Evolutionary conservation across 75 land plant species (phyloP).

Genomic region (Sequoia sempervirens): DNA sequence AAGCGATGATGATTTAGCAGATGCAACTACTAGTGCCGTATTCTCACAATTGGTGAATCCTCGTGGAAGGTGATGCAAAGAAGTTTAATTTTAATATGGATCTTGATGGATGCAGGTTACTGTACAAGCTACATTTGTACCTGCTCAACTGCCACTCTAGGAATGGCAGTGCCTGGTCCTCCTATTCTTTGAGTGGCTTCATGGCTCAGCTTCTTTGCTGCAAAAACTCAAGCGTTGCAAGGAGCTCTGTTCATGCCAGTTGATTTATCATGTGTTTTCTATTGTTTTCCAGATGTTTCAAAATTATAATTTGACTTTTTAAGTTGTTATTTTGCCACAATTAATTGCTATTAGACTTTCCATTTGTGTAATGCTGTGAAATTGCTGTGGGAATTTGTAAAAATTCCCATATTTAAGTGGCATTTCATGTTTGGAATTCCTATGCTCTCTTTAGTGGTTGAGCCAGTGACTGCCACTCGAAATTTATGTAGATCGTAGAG

Average conservation of each 20-base stretch:
- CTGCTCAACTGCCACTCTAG: not conserved
- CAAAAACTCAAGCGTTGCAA: conserved; percentile 2
- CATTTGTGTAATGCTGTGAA: not conserved
- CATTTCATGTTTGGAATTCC: conserved; percentile 3
- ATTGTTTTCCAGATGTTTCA: conserved; percentile 7
- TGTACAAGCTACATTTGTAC: not conserved
- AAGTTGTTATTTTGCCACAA: not conserved
- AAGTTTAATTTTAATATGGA: not conserved
- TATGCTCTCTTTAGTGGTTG: not conserved
- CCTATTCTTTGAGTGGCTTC: not conserved
- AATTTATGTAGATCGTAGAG: conserved; percentile 7
- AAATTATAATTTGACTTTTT: conserved; percentile 6
- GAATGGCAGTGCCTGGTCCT: conserved; percentile 2
- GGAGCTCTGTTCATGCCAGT: conserved; percentile 5
- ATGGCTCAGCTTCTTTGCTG: conserved; percentile 1
- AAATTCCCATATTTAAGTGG: not conserved
- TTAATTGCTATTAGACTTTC: not conserved
- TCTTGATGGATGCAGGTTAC: conserved; percentile 1
- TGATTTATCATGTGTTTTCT: conserved; percentile 11
- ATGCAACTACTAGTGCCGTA: conserved; percentile 56
- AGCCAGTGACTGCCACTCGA: not conserved
- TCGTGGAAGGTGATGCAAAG: conserved; percentile 70
- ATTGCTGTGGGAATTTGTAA: not conserved
- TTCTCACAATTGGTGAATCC: conserved; percentile 95
- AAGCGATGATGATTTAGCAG: conserved; percentile 18